Evolutionary conservation across 208 protist genomes (phyloP), one percentile per base, ranked within the genome.

Genomic region (Acanthamoeba rhysodes): DNA sequence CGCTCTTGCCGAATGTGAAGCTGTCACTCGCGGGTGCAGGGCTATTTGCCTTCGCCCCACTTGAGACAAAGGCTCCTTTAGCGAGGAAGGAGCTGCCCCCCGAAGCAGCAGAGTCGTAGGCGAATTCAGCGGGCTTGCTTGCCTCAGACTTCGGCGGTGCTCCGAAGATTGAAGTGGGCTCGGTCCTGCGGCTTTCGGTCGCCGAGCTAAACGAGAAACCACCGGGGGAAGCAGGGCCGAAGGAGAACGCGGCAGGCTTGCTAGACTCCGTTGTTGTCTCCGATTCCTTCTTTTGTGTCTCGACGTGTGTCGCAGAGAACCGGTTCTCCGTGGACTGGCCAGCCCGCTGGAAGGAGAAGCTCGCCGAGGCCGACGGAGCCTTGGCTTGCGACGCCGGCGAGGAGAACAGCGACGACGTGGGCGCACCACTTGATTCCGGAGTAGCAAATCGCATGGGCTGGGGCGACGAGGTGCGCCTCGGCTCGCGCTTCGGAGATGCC

Each of bases 401-500:
- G 22, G 57, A 62, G 22, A 62, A 62, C 57, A 62, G 57, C 57
- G 57, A 62, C 57, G 57, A 62, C 57, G 22, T 7, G 27, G 57
- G 57, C 57, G 20, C 57, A 62, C 20, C 27, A 8, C 14, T 24
- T 20, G 57, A 62, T 20, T 7, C 22, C 57, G 55, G 55, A 70
- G 27, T 32, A 27, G 64, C 64, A 70, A 70, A 27, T 27, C 27
- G 64, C 27, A 32, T 9, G 9, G n/a, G 64, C 27, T 70, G 64
- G 12, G 64, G 27, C 27, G 64, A 70, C 0, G 20, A 32, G 27
- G 64, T 32, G 27, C 64, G 64, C 27, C 64, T 70, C n/a, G 64
- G 27, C 64, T 70, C 64, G 27, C 64, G 64, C 64, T 70, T 82
- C 41, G 72, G 72, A 82, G 72, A 82, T 22, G 64, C 64, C 27